Evolutionary conservation across 164 flowering plant species (phyloP), one percentile per base, ranked within the genome.

Genomic region (Brasenia schreberi): DNA sequence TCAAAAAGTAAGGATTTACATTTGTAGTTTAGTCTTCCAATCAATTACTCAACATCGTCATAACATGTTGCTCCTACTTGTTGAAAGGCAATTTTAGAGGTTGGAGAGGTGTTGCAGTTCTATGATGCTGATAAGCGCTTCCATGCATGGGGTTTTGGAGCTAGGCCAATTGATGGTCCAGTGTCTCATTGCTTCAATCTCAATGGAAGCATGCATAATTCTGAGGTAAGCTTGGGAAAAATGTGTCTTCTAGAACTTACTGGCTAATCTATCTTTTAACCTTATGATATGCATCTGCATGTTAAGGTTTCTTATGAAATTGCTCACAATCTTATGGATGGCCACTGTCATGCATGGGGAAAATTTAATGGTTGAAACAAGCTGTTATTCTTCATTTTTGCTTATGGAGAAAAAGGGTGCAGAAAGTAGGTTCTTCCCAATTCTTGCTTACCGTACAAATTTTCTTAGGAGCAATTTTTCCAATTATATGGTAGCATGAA

Each of bases 71-170:
- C 27, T 23, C 27, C 27, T 23, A 23, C 27, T 4, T 60, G 7
- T n/a, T 6, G n/a, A 53, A 81, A 94, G 99, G 96, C 97, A 67
- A 88, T 94, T 70, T 67, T 69, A 64, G 93, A 88, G 64, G 92
- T 91, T 72, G 84, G 88, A 49, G 86, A 80, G 66, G 86, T 84
- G 53, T 75, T 94, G 65, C 96, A 94, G 66, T 89, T 94, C 67
- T 94, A 94, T 70, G 96, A 94, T 80, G 76, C 88, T 64, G 97
- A 94, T 53, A 81, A 71, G 72, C 80, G 70, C 3, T 94, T 88
- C 66, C 85, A 90, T 71, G 89, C 96, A 23, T 94, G 97, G 97
- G 99, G 99, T 56, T 94, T 94, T 76, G 99, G 99, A 19, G 99
- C 87, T 75, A 81, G 79, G 72, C 65, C 74, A 60, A 43, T 12